Base-by-base conservation (phyloP, 2,329 filamentous ascomycete genomes). In the Microsporum canis region DNA sequence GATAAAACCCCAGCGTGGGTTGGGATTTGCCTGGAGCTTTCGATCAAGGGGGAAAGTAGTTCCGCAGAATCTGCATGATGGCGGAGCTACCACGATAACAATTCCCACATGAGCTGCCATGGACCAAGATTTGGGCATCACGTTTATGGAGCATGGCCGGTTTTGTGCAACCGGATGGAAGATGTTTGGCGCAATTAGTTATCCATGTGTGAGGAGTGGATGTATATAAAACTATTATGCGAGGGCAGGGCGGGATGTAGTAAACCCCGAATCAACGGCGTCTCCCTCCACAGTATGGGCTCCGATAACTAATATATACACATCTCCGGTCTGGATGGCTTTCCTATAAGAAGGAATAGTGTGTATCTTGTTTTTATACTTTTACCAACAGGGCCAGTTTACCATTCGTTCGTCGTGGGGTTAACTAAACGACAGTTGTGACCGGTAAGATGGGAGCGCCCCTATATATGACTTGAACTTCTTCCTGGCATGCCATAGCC, bases 31-130 rank as follows among this genome's bases (percentile, higher is more conserved):
- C 51, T 36, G n/a, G 33, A 34, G 31, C 14, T 55, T 23, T 55
- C 33, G 51, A 55, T 55, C 51, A 55, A 55, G 51, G 51, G 51
- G 51, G 51, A 55, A 55, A 36, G 51, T 55, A 55, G 34, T 55
- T 55, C 51, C 51, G 33, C 51, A 10, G 6, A 23, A 36, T 55
- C 45, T 51, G 45, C 45, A 51, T 1, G 45, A 29, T 31, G 45
- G 45, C 45, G 45, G 45, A 51, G 45, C 45, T 33, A 23, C 45
- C 45, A 51, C 45, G 45, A 51, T 51, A 29, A 29, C 23, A 29
- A 51, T 51, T 31, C 45, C 45, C 45, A 51, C 45, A 51, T 29
- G 27, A 51, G 45, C 23, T 31, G 45, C 45, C 45, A 51, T 51
- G 45, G 45, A 51, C 31, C 8, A 27, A 51, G 45, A 29, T 14